These are phyloP conservation scores for Plasmodium cynomolgi DNA, from an alignment of 169 alveolate genomes.

Conservation along the genomic window DNA sequence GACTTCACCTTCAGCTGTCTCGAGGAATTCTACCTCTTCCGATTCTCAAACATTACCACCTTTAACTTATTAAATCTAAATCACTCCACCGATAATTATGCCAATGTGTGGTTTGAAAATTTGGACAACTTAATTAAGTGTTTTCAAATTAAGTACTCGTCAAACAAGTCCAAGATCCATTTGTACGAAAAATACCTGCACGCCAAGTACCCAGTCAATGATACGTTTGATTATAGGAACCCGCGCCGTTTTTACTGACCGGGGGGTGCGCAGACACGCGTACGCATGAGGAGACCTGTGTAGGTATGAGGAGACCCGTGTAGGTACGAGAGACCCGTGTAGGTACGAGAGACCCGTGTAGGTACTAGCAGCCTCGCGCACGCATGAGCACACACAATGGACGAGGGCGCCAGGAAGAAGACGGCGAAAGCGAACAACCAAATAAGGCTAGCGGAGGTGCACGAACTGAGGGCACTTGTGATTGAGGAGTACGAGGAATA, in stretches of 20 bases:
- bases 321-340: background rate
- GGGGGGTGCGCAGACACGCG: background rate
- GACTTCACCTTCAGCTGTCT: slow-evolving; percentile 43
- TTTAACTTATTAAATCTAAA: slow-evolving; percentile 64
- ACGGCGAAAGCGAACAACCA: slow-evolving; percentile 10
- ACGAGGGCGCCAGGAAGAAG: background rate
- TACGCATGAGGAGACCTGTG: background rate
- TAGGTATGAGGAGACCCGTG: background rate
- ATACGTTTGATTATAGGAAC: slow-evolving; percentile 38
- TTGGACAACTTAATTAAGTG: slow-evolving; percentile 71
- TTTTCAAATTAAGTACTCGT: slow-evolving; percentile 46
- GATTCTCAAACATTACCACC: slow-evolving; percentile 64
- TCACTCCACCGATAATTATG: slow-evolving; percentile 54
- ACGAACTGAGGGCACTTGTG: slow-evolving; percentile 35
- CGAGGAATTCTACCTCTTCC: slow-evolving; percentile 67
- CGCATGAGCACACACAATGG: background rate
- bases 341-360: background rate
- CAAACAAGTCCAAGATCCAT: slow-evolving; percentile 65
- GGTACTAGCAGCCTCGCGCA: background rate
- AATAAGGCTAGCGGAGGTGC: slow-evolving; percentile 9
- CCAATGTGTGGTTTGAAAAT: slow-evolving; percentile 61
- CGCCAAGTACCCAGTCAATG: slow-evolving; percentile 43
- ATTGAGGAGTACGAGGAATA: slow-evolving; percentile 63
- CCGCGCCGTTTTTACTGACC: slow-evolving; percentile 38
- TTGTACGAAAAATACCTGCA: slow-evolving; percentile 56